Conservation (phyloP, 192 early-diverging fungal species). For the Rhizophlyctis rosea region DNA sequence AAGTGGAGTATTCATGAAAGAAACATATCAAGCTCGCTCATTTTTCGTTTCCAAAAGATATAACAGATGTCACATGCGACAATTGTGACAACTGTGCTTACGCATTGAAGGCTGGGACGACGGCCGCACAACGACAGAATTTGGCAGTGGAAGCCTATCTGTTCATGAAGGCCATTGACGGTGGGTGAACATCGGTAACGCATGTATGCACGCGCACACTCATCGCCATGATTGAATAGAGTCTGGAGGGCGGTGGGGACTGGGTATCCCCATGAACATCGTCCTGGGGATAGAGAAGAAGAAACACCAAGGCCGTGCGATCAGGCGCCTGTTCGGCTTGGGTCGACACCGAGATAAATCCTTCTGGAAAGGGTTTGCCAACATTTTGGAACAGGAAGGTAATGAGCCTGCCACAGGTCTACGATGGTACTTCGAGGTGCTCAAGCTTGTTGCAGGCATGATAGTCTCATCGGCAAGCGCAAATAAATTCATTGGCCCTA, state of each 20-base stretch:
- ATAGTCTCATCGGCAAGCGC: too few relatives aligned
- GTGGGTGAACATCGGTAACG: too few relatives aligned
- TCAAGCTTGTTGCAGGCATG: too few relatives aligned
- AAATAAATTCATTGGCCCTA: not conserved
- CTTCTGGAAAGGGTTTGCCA: not conserved
- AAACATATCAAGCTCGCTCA: not conserved
- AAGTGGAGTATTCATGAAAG: not conserved
- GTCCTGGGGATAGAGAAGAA: not conserved
- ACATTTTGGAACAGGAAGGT: not conserved
- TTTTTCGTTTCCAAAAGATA: not conserved
- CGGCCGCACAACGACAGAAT: not conserved
- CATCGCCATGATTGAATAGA: too few relatives aligned
- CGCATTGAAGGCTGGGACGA: not conserved
- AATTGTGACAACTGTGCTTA: conserved; percentile 2
- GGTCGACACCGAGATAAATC: not conserved
- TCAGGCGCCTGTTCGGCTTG: not conserved
- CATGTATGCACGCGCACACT: too few relatives aligned
- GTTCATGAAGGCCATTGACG: not conserved
- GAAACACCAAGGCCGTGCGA: not conserved
- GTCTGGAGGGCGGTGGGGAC: not conserved
- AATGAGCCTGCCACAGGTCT: too few relatives aligned
- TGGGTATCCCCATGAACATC: not conserved
- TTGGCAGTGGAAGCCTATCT: not conserved
- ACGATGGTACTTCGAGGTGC: too few relatives aligned
- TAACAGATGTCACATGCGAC: not conserved